A percentile compares a stretch with the other conserved stretches of the same genome.
phyloP scores from a whole-genome alignment of 495 filamentous ascomycete genomes.

The Pyrenula massariospora region DNA sequence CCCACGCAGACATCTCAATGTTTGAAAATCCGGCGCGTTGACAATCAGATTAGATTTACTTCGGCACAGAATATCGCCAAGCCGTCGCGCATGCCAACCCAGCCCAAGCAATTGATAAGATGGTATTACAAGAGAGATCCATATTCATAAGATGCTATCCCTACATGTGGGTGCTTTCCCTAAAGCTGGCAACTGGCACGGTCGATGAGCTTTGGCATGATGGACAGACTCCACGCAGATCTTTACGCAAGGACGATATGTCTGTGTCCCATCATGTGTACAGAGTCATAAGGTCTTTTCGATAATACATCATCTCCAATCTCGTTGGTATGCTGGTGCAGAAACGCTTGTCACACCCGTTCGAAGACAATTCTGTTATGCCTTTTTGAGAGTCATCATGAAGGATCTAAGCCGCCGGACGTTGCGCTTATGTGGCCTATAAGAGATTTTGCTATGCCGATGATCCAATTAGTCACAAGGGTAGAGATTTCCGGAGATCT shows the following conservation, averaged over 20 bases:
- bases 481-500: too few species aligned
- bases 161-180: not conserved
- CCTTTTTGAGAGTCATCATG: too few species aligned
- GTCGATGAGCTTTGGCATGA: not conserved
- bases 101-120: not conserved
- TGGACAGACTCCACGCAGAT: not conserved
- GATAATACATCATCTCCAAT: too few species aligned
- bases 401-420: too few species aligned
- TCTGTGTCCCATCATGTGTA: not conserved
- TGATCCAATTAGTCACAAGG: too few species aligned
- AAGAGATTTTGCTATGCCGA: too few species aligned
- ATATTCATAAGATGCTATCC: not conserved
- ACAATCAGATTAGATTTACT: not conserved
- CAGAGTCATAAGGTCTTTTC: too few species aligned
- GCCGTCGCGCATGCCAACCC: not conserved
- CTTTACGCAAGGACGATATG: not conserved
- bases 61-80: not conserved
- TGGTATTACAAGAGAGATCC: not conserved
- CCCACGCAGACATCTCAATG: not conserved
- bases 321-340: too few species aligned
- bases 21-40: not conserved
- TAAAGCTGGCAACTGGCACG: not conserved
- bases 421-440: too few species aligned
- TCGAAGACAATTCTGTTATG: too few species aligned
- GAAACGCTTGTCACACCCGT: too few species aligned